Conservation (phyloP, 129 eudicot genomes). For the Flaveria linearis region DNA sequence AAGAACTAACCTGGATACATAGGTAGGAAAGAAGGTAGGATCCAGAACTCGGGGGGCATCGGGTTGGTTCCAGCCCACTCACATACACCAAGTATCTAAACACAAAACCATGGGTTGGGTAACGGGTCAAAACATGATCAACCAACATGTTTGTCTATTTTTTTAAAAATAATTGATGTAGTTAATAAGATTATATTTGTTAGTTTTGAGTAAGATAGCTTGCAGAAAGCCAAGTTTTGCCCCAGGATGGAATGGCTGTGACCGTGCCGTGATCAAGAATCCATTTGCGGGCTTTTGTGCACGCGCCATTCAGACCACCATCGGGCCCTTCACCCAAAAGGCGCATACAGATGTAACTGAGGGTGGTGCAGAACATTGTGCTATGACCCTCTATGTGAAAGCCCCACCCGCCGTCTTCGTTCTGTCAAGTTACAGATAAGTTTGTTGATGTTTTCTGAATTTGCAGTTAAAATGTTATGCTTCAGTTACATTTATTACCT, state of each 20-base stretch:
- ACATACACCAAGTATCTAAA: constrained; percentile 46
- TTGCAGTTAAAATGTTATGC: not conserved
- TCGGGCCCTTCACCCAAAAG: constrained; percentile 51
- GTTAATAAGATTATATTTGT: not conserved
- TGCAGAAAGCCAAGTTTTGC: constrained; percentile 52
- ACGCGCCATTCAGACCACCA: constrained; percentile 41
- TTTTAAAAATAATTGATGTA: not conserved
- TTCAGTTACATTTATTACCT: constrained; percentile 42
- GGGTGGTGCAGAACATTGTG: constrained; percentile 46
- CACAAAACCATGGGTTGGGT: not conserved
- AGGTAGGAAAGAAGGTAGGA: constrained; percentile 49
- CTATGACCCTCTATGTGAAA: constrained; percentile 47
- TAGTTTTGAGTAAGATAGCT: constrained; percentile 11
- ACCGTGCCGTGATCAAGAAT: constrained; percentile 51
- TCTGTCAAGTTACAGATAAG: constrained; percentile 22
- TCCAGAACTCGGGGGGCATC: constrained; percentile 49
- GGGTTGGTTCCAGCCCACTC: constrained; percentile 52
- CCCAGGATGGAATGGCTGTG: constrained; percentile 55
- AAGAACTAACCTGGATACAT: constrained; percentile 45
- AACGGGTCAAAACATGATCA: constrained; percentile 7
- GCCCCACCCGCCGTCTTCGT: constrained; percentile 50
- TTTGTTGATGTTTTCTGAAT: not conserved
- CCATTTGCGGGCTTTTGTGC: constrained; percentile 56
- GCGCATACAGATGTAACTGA: constrained; percentile 49
- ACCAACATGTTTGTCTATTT: not conserved